Evolutionary conservation across 1,284 basidiomycete genomes (phyloP).

Genomic region (Wolfiporia cocos): DNA sequence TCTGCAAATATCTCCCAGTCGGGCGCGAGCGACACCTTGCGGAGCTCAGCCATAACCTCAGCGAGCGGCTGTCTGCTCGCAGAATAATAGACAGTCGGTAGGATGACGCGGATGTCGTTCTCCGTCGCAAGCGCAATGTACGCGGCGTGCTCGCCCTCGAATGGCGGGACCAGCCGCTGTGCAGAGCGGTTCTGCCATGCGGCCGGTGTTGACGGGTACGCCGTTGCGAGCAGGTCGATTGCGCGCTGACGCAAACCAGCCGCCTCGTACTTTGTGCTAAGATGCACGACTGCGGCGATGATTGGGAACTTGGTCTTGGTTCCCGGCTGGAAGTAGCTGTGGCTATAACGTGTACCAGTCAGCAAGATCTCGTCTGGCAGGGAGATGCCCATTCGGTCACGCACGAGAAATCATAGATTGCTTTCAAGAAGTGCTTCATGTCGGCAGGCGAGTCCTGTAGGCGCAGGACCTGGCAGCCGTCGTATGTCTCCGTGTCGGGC

Average conservation of each 20-base stretch:
- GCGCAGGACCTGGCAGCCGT: constrained; percentile 14
- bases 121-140: constrained; percentile 11
- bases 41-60: constrained; percentile 6
- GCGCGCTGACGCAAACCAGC: constrained; percentile 30
- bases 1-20: constrained; percentile 5
- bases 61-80: constrained; percentile 7
- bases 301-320: constrained; percentile 22
- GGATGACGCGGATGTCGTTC: constrained; percentile 9
- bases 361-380: too few relatives aligned
- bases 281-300: constrained; percentile 30
- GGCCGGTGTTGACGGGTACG: constrained; percentile 29
- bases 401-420: constrained; percentile 19
- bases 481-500: constrained; percentile 12
- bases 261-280: constrained; percentile 37
- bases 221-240: constrained; percentile 28
- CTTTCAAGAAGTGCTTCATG: constrained; percentile 16
- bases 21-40: constrained; percentile 6
- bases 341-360: not conserved
- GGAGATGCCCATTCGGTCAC: too few relatives aligned
- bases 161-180: constrained; percentile 11
- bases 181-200: constrained; percentile 25
- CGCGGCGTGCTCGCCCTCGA: constrained; percentile 8
- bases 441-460: constrained; percentile 16
- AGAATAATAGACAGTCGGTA: constrained; percentile 12
- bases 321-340: constrained; percentile 11